Conservation (phyloP, 371 early-diverging fungal species). For the Mucor racemosus region DNA sequence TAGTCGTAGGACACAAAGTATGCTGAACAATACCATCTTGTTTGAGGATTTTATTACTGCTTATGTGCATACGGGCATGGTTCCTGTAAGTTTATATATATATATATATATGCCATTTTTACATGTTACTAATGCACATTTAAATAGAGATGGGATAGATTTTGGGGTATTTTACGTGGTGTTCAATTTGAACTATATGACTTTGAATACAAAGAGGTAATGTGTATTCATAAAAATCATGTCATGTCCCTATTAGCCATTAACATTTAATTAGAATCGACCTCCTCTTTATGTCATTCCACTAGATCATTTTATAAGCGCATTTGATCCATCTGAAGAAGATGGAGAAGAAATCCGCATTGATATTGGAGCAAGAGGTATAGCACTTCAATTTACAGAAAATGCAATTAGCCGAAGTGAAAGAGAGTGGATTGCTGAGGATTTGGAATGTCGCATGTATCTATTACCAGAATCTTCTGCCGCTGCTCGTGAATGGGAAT, state of each 20-base stretch:
- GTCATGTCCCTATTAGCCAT: too few relatives aligned
- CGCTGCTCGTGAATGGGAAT: slow-evolving; percentile 33
- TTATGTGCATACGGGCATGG: slow-evolving; percentile 26
- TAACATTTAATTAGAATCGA: slow-evolving; percentile 11
- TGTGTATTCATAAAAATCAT: too few relatives aligned
- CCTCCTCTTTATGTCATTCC: slow-evolving; percentile 31
- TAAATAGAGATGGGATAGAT: slow-evolving; percentile 34
- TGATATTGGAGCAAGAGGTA: slow-evolving; percentile 29
- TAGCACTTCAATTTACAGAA: slow-evolving; percentile 35
- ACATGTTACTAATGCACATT: background rate
- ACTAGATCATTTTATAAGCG: slow-evolving; percentile 29
- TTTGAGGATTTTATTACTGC: slow-evolving; percentile 38
- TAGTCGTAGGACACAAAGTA: slow-evolving; percentile 31
- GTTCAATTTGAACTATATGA: slow-evolving; percentile 39
- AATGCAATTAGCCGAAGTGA: slow-evolving; percentile 19
- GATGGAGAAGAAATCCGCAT: slow-evolving; percentile 30
- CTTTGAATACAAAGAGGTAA: slow-evolving; percentile 40
- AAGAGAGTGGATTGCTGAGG: slow-evolving; percentile 10
- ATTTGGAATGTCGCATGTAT: slow-evolving; percentile 35
- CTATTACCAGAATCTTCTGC: slow-evolving; percentile 31
- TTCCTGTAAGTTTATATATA: too few relatives aligned
- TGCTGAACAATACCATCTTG: slow-evolving; percentile 30
- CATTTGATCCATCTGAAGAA: slow-evolving; percentile 28
- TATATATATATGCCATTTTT: background rate
- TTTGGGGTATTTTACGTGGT: slow-evolving; percentile 42